phyloP scores from a whole-genome alignment of 768 basidiomycete species.

The Sutorius australiensis region DNA sequence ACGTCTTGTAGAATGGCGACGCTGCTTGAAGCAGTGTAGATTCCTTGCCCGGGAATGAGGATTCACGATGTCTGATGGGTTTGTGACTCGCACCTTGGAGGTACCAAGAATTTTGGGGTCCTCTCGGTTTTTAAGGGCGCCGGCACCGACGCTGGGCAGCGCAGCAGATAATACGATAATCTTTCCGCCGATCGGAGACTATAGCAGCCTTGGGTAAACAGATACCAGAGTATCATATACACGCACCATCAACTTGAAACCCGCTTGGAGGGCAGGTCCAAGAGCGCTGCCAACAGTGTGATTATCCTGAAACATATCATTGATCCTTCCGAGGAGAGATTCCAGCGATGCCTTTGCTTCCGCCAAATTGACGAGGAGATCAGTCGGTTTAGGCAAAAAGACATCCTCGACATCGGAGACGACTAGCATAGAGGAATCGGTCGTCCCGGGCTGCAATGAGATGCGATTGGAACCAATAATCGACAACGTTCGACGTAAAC shows the following conservation, averaged over 20 bases:
- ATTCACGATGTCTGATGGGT: neutral
- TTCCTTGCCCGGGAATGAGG: slow-evolving; percentile 50
- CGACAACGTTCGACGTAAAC: neutral
- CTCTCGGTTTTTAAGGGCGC: slow-evolving; percentile 92
- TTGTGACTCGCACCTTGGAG: slow-evolving; percentile 57
- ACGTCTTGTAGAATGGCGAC: slow-evolving; percentile 94
- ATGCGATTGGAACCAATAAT: neutral
- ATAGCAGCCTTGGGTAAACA: slow-evolving; percentile 4
- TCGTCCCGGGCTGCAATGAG: slow-evolving; percentile 50
- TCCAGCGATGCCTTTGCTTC: slow-evolving; percentile 83
- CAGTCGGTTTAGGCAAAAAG: slow-evolving; percentile 94
- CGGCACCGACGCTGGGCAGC: slow-evolving; percentile 83
- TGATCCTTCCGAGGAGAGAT: slow-evolving; percentile 72
- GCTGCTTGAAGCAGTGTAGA: slow-evolving; percentile 90
- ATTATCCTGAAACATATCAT: slow-evolving; percentile 98
- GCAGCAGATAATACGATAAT: slow-evolving; percentile 83
- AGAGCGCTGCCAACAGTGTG: slow-evolving; percentile 89
- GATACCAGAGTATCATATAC: too few species aligned
- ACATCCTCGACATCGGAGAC: slow-evolving; percentile 97
- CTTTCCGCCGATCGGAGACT: slow-evolving; percentile 94
- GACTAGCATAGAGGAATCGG: slow-evolving; percentile 92
- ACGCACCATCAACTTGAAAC: slow-evolving; percentile 88
- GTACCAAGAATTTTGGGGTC: slow-evolving; percentile 96
- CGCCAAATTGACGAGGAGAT: slow-evolving; percentile 90
- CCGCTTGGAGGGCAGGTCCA: slow-evolving; percentile 92